These are phyloP conservation scores for Penicillium argentinense DNA, from an alignment of 495 filamentous ascomycete species.

Conservation along the genomic window DNA sequence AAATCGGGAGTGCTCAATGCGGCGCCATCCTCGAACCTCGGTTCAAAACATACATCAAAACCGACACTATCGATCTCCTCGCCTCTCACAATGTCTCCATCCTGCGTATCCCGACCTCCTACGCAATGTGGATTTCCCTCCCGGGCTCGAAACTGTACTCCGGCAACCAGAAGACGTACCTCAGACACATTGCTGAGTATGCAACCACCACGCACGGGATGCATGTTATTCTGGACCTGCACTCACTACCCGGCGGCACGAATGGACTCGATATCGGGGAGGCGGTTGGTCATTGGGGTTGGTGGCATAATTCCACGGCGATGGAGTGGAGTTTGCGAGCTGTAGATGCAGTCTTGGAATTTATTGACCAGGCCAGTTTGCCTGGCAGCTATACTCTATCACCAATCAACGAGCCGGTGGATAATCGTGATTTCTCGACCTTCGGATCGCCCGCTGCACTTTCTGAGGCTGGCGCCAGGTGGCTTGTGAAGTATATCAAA, in stretches of 20 bases:
- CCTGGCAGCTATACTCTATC: slow-evolving; percentile 28
- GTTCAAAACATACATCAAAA: slow-evolving; percentile 32
- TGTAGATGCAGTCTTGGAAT: slow-evolving; percentile 25
- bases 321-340: slow-evolving; percentile 26
- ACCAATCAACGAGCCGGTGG: slow-evolving; percentile 31
- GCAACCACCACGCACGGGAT: slow-evolving; percentile 29
- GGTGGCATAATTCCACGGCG: slow-evolving; percentile 30
- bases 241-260: slow-evolving; percentile 31
- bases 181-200: slow-evolving; percentile 26
- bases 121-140: slow-evolving; percentile 26
- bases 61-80: slow-evolving; percentile 29
- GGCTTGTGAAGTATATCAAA: slow-evolving; percentile 26
- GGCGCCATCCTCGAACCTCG: slow-evolving; percentile 24
- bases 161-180: slow-evolving; percentile 26
- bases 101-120: slow-evolving; percentile 33
- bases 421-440: slow-evolving; percentile 23
- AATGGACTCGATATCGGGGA: slow-evolving; percentile 34
- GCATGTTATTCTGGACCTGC: slow-evolving; percentile 33
- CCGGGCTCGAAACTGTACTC: slow-evolving; percentile 32
- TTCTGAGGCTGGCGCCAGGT: slow-evolving; percentile 21
- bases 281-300: slow-evolving; percentile 26
- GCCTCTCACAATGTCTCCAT: slow-evolving; percentile 20
- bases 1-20: slow-evolving; percentile 26
- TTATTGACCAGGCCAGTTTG: slow-evolving; percentile 20
- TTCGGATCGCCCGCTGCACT: slow-evolving; percentile 32